These are phyloP conservation scores for Blastomyces silverae DNA, from an alignment of 2,329 filamentous ascomycete species.

Conservation along the genomic window DNA sequence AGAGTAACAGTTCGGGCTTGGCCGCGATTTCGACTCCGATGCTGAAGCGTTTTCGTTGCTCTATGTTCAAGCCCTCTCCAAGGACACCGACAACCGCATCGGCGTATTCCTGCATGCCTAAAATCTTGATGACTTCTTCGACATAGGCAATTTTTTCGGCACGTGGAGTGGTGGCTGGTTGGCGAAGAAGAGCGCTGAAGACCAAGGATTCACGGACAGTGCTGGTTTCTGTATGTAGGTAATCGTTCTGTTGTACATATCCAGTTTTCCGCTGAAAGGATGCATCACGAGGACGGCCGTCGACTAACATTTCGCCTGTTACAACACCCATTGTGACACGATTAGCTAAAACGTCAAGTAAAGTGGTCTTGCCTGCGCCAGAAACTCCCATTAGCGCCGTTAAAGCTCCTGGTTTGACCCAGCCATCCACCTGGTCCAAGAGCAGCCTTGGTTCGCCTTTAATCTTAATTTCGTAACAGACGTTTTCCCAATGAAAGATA, in stretches of 20 bases:
- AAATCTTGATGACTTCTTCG: constrained; percentile 80
- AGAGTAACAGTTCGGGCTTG: constrained; percentile 80
- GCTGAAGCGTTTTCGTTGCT: constrained; percentile 69
- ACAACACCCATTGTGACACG: constrained; percentile 86
- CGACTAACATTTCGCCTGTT: constrained; percentile 77
- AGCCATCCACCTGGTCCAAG: constrained; percentile 79
- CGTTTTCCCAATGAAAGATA: constrained; percentile 78
- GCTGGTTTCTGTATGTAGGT: constrained; percentile 75
- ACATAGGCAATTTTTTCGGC: constrained; percentile 82
- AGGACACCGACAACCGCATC: constrained; percentile 86
- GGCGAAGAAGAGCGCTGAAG: constrained; percentile 79
- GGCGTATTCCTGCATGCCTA: constrained; percentile 86
- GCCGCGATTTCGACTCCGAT: constrained; percentile 93
- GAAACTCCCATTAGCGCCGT: constrained; percentile 87
- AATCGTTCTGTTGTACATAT: constrained; percentile 62
- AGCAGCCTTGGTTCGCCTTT: constrained; percentile 69
- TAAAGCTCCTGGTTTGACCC: constrained; percentile 86
- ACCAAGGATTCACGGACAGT: constrained; percentile 83
- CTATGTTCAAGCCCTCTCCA: constrained; percentile 62
- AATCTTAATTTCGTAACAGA: constrained; percentile 77
- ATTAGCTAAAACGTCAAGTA: constrained; percentile 78
- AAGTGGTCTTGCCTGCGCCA: constrained; percentile 89
- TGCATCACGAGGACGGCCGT: constrained; percentile 61
- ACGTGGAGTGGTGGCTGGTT: constrained; percentile 63
- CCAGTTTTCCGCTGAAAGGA: constrained; percentile 81